Percentiles rank a stretch among this genome's conserved stretches.
Conservation (phyloP, 192 early-diverging fungal genomes). For the Linnemannia elongata region DNA sequence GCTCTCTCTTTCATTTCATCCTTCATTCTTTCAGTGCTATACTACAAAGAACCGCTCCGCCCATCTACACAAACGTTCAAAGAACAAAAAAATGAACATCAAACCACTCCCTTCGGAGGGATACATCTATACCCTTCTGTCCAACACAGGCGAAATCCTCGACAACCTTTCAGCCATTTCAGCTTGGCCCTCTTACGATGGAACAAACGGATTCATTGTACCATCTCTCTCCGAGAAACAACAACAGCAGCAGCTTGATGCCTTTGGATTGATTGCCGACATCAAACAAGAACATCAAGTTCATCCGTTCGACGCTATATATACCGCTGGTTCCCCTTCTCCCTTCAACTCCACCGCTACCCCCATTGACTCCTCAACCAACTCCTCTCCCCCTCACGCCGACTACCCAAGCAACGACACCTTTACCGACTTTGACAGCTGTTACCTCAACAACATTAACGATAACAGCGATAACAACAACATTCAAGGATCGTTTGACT, state of each 20-base stretch:
- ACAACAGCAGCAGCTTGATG: neutral
- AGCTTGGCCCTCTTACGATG: constrained; percentile 29
- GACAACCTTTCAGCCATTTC: constrained; percentile 10
- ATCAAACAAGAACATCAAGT: neutral
- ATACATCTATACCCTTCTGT: constrained; percentile 25
- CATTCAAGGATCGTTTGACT: neutral
- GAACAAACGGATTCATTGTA: neutral
- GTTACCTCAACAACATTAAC: neutral
- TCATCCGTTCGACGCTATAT: neutral
- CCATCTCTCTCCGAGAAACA: neutral
- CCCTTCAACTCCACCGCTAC: neutral
- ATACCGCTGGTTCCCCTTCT: neutral
- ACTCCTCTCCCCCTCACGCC: neutral
- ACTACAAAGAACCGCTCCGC: constrained; percentile 5
- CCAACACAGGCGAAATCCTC: neutral
- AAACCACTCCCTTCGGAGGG: constrained; percentile 5
- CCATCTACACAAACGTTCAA: constrained; percentile 8
- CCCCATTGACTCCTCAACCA: neutral
- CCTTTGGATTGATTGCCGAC: neutral
- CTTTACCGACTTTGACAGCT: neutral
- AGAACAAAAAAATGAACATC: constrained; percentile 35
- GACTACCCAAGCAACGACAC: neutral
- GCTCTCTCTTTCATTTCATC: neutral
- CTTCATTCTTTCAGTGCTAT: neutral
- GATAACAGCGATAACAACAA: neutral